Conservation (phyloP, 352 stramenopile genomes). For the Elongisporangium prolatum region DNA sequence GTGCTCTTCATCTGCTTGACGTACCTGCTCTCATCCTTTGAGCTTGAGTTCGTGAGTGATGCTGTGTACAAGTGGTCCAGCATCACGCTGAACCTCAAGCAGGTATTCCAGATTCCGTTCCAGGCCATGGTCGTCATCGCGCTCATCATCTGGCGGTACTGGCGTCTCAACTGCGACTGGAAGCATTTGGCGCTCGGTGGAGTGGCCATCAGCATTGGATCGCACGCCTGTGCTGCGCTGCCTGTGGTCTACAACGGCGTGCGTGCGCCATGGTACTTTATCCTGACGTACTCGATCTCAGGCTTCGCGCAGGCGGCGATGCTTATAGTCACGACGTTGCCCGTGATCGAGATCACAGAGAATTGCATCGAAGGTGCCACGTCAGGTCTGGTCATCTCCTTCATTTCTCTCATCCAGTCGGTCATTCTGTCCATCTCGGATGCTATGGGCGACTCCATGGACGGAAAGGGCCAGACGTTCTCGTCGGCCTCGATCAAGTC, state of each 20-base stretch:
- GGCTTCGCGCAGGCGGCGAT: slow-evolving; percentile 35
- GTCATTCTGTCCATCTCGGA: slow-evolving; percentile 56
- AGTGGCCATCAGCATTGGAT: slow-evolving; percentile 25
- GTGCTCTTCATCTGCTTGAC: slow-evolving; percentile 61
- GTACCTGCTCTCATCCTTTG: slow-evolving; percentile 56
- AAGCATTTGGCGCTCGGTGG: slow-evolving; percentile 42
- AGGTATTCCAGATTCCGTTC: slow-evolving; percentile 36
- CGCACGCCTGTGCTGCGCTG: slow-evolving; percentile 9
- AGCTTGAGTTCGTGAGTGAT: slow-evolving; percentile 50
- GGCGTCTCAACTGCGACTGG: slow-evolving; percentile 74
- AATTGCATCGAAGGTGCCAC: slow-evolving; percentile 68
- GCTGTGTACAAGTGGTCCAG: slow-evolving; percentile 48
- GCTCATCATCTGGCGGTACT: slow-evolving; percentile 48
- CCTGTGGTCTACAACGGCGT: slow-evolving; percentile 49
- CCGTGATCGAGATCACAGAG: slow-evolving; percentile 71
- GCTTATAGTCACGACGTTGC: slow-evolving; percentile 49
- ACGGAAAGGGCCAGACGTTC: slow-evolving; percentile 33
- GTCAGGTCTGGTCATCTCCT: slow-evolving; percentile 55
- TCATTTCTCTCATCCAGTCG: slow-evolving; percentile 56
- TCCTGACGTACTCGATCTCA: slow-evolving; percentile 34
- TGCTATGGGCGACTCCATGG: slow-evolving; percentile 44
- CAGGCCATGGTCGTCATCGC: slow-evolving; percentile 38
- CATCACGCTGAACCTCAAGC: slow-evolving; percentile 29
- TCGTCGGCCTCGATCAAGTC: slow-evolving; percentile 19
- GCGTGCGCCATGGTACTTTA: slow-evolving; percentile 40